Evolutionary conservation across 2,329 filamentous ascomycete genomes (phyloP).

Genomic region (Phialemonium atrogriseum): DNA sequence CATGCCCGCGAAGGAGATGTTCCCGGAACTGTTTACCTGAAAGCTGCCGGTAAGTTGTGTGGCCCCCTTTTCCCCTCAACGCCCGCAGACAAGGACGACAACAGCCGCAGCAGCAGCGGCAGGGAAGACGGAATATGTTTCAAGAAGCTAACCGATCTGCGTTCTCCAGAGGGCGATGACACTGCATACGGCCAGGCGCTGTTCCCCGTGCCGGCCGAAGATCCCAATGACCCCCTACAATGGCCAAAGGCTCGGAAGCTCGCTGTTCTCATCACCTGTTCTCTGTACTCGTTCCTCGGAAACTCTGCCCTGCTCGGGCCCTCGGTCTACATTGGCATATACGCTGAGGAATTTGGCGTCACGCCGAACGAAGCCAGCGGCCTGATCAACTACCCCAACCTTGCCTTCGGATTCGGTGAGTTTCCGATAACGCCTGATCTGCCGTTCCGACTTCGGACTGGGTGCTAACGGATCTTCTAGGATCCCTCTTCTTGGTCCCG

Average conservation of each 20-base stretch:
- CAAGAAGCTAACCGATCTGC: neutral
- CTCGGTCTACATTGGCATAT: slow-evolving; percentile 49
- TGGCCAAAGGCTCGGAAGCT: slow-evolving; percentile 49
- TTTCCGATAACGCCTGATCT: too few relatives aligned
- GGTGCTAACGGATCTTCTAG: slow-evolving; percentile 11
- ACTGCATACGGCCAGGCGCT: slow-evolving; percentile 52
- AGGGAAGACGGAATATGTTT: too few relatives aligned
- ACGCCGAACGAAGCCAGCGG: slow-evolving; percentile 42
- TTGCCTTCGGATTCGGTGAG: slow-evolving; percentile 49
- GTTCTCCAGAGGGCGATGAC: slow-evolving; percentile 43
- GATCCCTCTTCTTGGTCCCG: slow-evolving; percentile 46
- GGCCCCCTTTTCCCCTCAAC: neutral
- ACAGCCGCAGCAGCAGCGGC: too few relatives aligned
- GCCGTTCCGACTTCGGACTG: too few relatives aligned
- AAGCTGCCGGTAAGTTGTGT: slow-evolving; percentile 20
- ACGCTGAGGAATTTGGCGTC: slow-evolving; percentile 41
- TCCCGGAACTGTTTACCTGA: slow-evolving; percentile 18
- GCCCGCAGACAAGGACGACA: neutral
- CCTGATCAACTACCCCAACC: slow-evolving; percentile 51
- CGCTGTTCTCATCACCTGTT: slow-evolving; percentile 44
- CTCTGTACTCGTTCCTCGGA: slow-evolving; percentile 49
- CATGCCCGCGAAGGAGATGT: slow-evolving; percentile 18
- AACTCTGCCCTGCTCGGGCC: slow-evolving; percentile 49
- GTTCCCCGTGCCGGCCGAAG: slow-evolving; percentile 51
- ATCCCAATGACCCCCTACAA: slow-evolving; percentile 52